Percentiles rank a stretch among this genome's conserved stretches.
Evolutionary conservation across 108 stramenopile species (phyloP).

Genomic region (Pseudonitzschia pungens): DNA sequence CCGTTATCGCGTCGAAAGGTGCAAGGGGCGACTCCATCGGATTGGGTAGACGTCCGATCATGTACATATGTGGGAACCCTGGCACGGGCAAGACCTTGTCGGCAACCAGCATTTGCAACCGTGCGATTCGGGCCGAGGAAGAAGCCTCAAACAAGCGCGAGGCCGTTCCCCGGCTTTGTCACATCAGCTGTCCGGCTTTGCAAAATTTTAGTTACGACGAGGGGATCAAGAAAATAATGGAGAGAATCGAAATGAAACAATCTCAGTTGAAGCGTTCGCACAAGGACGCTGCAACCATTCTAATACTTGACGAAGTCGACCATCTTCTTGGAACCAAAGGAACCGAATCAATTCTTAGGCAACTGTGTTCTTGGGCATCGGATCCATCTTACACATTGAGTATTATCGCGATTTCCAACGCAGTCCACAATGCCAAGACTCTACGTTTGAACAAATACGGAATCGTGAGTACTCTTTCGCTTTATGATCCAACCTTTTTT

Average conservation of each 20-base stretch:
- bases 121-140: conserved; percentile 2
- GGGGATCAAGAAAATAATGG: conserved; percentile 3
- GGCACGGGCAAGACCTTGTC: conserved; percentile 69
- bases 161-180: conserved; percentile 17
- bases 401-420: conserved; percentile 83
- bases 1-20: conserved; percentile 27
- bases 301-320: conserved; percentile 81
- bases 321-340: conserved; percentile 39
- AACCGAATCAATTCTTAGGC: conserved; percentile 39
- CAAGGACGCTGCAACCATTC: conserved; percentile 35
- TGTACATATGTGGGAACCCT: conserved; percentile 74
- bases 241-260: conserved; percentile 8
- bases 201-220: conserved; percentile 16
- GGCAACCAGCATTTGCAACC: neutral
- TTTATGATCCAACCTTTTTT: neutral
- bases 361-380: conserved; percentile 42
- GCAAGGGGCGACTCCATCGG: neutral
- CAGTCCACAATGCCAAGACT: conserved; percentile 48
- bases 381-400: conserved; percentile 44
- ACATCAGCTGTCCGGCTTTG: conserved; percentile 24
- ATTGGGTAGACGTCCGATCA: conserved; percentile 18
- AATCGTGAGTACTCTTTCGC: conserved; percentile 51
- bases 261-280: neutral
- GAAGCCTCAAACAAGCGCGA: conserved; percentile 7
- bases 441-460: conserved; percentile 47